Evolutionary conservation across 2,329 filamentous ascomycete genomes (phyloP).

Genomic region (Aureobasidium leucospermi): DNA sequence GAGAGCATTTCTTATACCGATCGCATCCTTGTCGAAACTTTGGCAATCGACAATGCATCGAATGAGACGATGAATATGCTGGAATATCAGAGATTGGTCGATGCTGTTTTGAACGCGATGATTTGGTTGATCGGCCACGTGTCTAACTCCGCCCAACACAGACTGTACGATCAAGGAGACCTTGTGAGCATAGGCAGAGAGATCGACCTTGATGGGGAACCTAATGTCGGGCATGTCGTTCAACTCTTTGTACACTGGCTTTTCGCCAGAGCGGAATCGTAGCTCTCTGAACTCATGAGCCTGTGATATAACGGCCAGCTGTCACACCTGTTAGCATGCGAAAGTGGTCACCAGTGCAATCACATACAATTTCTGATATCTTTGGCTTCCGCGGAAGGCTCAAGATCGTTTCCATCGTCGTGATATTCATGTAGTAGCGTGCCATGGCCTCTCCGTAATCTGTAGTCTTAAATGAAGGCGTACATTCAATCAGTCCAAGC

Average conservation of each 20-base stretch:
- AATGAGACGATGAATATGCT: constrained; percentile 61
- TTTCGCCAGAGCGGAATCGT: constrained; percentile 63
- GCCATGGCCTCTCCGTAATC: constrained; percentile 76
- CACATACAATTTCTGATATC: constrained; percentile 60
- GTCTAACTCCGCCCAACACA: constrained; percentile 60
- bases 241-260: constrained; percentile 60
- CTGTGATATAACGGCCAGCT: constrained; percentile 61
- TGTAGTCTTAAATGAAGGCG: constrained; percentile 52
- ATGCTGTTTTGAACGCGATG: constrained; percentile 50
- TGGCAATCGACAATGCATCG: constrained; percentile 73
- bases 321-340: neutral
- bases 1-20: constrained; percentile 60
- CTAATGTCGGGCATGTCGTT: constrained; percentile 63
- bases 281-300: constrained; percentile 67
- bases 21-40: constrained; percentile 54
- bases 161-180: constrained; percentile 71
- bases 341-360: neutral
- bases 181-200: constrained; percentile 64
- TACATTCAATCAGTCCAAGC: constrained; percentile 47
- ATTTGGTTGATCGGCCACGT: constrained; percentile 51
- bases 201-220: constrained; percentile 61
- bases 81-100: constrained; percentile 59
- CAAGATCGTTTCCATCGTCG: constrained; percentile 69
- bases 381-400: constrained; percentile 53
- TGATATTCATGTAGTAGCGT: constrained; percentile 70